Percentiles rank a stretch among this genome's conserved stretches.
These are phyloP conservation scores for Yarrowia alimentaria DNA, from an alignment of 805 yeast genomes.

Conservation along the genomic window DNA sequence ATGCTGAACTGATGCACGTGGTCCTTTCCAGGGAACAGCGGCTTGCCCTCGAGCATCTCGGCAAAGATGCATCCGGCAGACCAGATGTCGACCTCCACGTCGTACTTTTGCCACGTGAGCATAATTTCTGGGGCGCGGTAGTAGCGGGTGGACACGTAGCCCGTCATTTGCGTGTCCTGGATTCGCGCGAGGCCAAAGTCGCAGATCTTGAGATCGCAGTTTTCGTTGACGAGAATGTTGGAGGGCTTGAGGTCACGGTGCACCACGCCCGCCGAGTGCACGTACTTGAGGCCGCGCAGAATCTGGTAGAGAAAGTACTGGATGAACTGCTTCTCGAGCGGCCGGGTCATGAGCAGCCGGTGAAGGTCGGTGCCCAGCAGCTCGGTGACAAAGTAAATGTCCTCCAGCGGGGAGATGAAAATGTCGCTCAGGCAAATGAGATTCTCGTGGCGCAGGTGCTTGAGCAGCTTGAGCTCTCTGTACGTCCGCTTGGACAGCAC, in stretches of 20 bases:
- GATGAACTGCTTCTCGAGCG: slow-evolving; percentile 92
- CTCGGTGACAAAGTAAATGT: slow-evolving; percentile 93
- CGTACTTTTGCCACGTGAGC: slow-evolving; percentile 98
- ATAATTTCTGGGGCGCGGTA: slow-evolving; percentile 98
- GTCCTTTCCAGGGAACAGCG: slow-evolving; percentile 96
- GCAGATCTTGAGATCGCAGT: slow-evolving; percentile 87
- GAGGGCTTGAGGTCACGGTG: slow-evolving; percentile 75
- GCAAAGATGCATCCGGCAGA: slow-evolving; percentile 96
- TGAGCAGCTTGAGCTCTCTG: slow-evolving; percentile 88
- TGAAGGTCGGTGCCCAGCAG: slow-evolving; percentile 96
- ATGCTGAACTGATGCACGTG: slow-evolving; percentile 98
- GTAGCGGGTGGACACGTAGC: slow-evolving; percentile 92
- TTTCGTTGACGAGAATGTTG: slow-evolving; percentile 80
- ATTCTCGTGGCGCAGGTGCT: slow-evolving; percentile 92
- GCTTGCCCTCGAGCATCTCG: slow-evolving; percentile 96
- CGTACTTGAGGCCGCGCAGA: slow-evolving; percentile 79
- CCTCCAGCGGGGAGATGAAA: slow-evolving; percentile 91
- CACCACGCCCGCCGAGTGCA: slow-evolving; percentile 88
- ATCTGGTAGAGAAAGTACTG: slow-evolving; percentile 96
- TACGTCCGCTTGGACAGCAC: slow-evolving; percentile 95
- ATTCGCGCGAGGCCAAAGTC: slow-evolving; percentile 95
- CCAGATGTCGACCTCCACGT: slow-evolving; percentile 96
- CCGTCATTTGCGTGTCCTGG: slow-evolving; percentile 99
- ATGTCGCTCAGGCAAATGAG: slow-evolving; percentile 90
- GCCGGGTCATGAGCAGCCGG: slow-evolving; percentile 84